Base-by-base conservation (phyloP, 2,329 filamentous ascomycete species). In the Rhinocladiella similis region DNA sequence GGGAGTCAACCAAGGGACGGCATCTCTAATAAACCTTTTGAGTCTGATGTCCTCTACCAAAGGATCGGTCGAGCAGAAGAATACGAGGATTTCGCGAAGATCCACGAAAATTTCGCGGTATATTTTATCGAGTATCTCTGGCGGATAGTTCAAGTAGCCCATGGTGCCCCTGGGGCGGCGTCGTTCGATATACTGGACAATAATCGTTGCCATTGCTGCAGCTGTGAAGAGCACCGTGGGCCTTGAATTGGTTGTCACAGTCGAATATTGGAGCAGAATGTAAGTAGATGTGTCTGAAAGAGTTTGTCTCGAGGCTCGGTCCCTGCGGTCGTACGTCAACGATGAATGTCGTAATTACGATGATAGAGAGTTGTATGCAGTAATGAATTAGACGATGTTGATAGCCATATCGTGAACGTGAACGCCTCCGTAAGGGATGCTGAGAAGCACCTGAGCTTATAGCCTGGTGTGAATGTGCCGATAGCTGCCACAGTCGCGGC, bases 101-200 rank as follows among this genome's bases (percentile, higher is more conserved):
- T 60, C 50, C n/a, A 54, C 27, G 20, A 60, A 42, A 25, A 60
- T 35, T 33, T 52, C 39, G 16, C 33, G 47, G 38, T 61, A 61
- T 19, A 59, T 55, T 16, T 46, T 16, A 20, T 58, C 52, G 45
- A 58, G 20, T 33, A 61, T 59, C 41, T 59, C 59, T 16, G 52
- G 19, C 4, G 55, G 56, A 20, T 54, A 60, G 16, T 55, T 55
- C 14, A 60, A 29, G 38, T 38, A 57, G 13, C 58, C 54, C 58
- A 57, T 46, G 2, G 58, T 47, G 22, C 52, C 54, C 25, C 13
- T 36, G 5, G 56, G 41, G n/a, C 39, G 27, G 18, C 51, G 42
- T 27, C 20, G 51, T 10, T 18, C 38, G 22, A 33, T 27, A 10
- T 20, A 22, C 5, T 51, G 42, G 16, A 54, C 29, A 12, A 14